These are phyloP conservation scores for Pleurotus pulmonarius DNA, from an alignment of 768 basidiomycete genomes.

Conservation along the genomic window DNA sequence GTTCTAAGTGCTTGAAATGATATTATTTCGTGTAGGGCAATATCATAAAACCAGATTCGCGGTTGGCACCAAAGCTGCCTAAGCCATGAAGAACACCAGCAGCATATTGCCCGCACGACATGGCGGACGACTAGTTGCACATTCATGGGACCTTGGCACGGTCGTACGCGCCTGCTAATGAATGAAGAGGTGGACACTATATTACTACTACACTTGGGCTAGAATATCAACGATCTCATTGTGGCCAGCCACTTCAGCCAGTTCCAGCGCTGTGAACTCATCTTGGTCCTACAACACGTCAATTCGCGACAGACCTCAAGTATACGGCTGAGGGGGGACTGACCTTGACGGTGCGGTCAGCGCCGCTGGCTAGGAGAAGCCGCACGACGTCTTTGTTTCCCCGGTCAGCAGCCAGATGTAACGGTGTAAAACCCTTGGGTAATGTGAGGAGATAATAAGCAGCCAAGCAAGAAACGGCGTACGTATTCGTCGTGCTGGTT, in stretches of 20 bases:
- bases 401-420: slow-evolving; percentile 86
- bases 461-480: slow-evolving; percentile 21
- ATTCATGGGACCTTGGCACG: too few species aligned
- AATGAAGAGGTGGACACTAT: too few species aligned
- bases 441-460: neutral
- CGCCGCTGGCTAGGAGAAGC: slow-evolving; percentile 60
- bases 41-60: slow-evolving; percentile 53
- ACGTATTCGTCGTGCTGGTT: slow-evolving; percentile 74
- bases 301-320: neutral
- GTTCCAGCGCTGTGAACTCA: slow-evolving; percentile 53
- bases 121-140: too few species aligned
- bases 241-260: slow-evolving; percentile 59
- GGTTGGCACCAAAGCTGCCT: slow-evolving; percentile 40
- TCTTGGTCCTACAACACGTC: slow-evolving; percentile 55
- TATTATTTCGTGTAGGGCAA: slow-evolving; percentile 43
- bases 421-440: slow-evolving; percentile 77
- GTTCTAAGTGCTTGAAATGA: neutral
- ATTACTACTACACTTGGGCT: slow-evolving; percentile 1
- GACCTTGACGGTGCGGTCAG: slow-evolving; percentile 64
- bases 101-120: too few species aligned
- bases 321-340: neutral
- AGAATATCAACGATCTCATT: slow-evolving; percentile 43
- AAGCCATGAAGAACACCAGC: too few species aligned
- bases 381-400: slow-evolving; percentile 58
- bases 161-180: too few species aligned